Percentiles rank a stretch among this genome's conserved stretches.
These are phyloP conservation scores for Rostrohypoxylon terebratum DNA, from an alignment of 495 filamentous ascomycete species.

Conservation along the genomic window DNA sequence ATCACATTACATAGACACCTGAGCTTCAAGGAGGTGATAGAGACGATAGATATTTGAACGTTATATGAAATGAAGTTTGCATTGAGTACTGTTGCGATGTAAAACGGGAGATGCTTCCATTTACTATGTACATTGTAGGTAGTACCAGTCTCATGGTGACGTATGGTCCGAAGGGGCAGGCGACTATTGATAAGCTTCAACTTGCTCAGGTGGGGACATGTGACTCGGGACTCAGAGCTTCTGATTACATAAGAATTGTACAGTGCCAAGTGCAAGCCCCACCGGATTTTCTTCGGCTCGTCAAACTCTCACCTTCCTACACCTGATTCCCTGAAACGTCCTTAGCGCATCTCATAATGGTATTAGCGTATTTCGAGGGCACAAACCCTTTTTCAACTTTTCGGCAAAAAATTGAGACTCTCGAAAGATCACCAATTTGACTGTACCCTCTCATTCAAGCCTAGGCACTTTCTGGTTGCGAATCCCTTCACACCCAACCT, in stretches of 20 bases:
- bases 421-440: conserved; percentile 36
- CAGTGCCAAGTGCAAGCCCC: background rate
- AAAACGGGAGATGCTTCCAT: background rate
- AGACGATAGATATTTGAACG: background rate
- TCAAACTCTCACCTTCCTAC: background rate
- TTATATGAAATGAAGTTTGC: background rate
- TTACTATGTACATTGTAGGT: too few species aligned
- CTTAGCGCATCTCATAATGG: conserved; percentile 37
- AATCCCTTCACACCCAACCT: conserved; percentile 40
- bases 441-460: conserved; percentile 25
- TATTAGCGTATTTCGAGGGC: conserved; percentile 46
- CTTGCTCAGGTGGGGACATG: too few species aligned
- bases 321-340: conserved; percentile 28
- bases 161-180: too few species aligned
- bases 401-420: conserved; percentile 32
- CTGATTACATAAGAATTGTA: background rate
- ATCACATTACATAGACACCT: background rate
- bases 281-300: conserved; percentile 41
- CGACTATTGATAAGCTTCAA: background rate
- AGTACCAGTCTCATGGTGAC: too few species aligned
- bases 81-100: background rate
- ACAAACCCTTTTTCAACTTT: conserved; percentile 48
- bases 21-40: background rate
- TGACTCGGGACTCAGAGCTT: too few species aligned
- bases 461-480: conserved; percentile 38